Evolutionary conservation across 108 stramenopile species (phyloP).

Genomic region (Stephanodiscus triporus): DNA sequence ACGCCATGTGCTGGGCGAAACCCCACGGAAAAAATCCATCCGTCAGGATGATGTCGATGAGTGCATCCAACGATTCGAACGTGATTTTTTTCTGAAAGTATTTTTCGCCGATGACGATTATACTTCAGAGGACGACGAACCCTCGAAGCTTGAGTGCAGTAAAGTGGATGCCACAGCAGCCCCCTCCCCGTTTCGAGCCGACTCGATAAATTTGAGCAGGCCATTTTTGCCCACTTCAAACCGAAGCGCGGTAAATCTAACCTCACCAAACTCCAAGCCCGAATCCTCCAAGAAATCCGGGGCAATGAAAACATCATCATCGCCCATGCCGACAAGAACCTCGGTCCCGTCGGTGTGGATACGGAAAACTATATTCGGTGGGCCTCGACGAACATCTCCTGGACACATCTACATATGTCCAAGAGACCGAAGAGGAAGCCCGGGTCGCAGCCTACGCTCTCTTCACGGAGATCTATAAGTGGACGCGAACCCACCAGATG

Average conservation of each 20-base stretch:
- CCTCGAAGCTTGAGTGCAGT: conserved; percentile 1
- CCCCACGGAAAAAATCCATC: neutral
- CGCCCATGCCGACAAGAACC: neutral
- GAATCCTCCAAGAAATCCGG: neutral
- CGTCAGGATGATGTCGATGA: neutral
- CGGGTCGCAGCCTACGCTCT: neutral
- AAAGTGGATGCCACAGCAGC: neutral
- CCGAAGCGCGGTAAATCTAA: neutral
- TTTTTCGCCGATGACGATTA: conserved; percentile 12
- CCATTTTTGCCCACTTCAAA: neutral
- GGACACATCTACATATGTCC: neutral
- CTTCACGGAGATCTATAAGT: neutral
- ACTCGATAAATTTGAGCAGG: neutral
- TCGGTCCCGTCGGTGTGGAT: no score
- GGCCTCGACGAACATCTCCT: neutral
- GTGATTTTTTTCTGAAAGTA: conserved; percentile 8
- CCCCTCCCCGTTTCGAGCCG: conserved; percentile 1
- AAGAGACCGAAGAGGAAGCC: neutral
- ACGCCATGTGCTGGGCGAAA: conserved; percentile 2
- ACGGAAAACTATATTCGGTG: neutral
- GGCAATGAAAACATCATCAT: neutral
- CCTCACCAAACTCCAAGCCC: neutral
- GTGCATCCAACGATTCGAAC: neutral
- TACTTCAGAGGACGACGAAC: neutral
- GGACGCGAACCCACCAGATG: neutral